A percentile compares a stretch with the other conserved stretches of the same genome.
Conservation (phyloP, 805 yeast genomes). For the Spathaspora hagerdaliae region DNA sequence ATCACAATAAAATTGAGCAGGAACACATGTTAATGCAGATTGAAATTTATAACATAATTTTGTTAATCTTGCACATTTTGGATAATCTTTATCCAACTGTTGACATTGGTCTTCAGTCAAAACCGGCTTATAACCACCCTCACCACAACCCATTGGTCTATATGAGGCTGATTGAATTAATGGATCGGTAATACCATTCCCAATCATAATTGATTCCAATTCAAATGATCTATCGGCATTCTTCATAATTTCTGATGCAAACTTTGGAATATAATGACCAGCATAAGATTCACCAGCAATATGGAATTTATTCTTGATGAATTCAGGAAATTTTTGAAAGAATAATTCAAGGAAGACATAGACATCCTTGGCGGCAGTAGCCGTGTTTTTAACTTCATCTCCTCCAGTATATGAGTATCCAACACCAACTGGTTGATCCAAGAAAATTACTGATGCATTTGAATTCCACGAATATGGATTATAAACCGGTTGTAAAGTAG, state of each 20-base stretch:
- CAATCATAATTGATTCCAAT: slow-evolving; percentile 37
- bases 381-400: slow-evolving; percentile 60
- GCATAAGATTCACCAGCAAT: slow-evolving; percentile 94
- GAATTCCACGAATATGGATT: slow-evolving; percentile 90
- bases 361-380: slow-evolving; percentile 84
- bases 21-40: slow-evolving; percentile 35
- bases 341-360: slow-evolving; percentile 79
- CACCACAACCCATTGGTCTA: slow-evolving; percentile 45
- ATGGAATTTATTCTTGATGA: slow-evolving; percentile 58
- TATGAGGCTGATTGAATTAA: slow-evolving; percentile 36
- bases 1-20: slow-evolving; percentile 34
- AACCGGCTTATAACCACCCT: slow-evolving; percentile 40
- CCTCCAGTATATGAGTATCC: slow-evolving; percentile 80
- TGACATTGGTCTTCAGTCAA: slow-evolving; percentile 28
- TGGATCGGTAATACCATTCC: slow-evolving; percentile 44
- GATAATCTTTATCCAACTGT: slow-evolving; percentile 29
- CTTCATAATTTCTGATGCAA: slow-evolving; percentile 74
- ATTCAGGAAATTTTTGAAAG: slow-evolving; percentile 79
- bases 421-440: slow-evolving; percentile 92
- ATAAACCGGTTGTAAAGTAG: slow-evolving; percentile 61
- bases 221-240: slow-evolving; percentile 51
- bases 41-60: slow-evolving; percentile 29
- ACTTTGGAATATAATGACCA: slow-evolving; percentile 90
- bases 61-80: slow-evolving; percentile 29
- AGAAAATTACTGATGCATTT: slow-evolving; percentile 84